phyloP scores from a whole-genome alignment of 345 rosid genomes.

The Odontarrhena argentea region DNA sequence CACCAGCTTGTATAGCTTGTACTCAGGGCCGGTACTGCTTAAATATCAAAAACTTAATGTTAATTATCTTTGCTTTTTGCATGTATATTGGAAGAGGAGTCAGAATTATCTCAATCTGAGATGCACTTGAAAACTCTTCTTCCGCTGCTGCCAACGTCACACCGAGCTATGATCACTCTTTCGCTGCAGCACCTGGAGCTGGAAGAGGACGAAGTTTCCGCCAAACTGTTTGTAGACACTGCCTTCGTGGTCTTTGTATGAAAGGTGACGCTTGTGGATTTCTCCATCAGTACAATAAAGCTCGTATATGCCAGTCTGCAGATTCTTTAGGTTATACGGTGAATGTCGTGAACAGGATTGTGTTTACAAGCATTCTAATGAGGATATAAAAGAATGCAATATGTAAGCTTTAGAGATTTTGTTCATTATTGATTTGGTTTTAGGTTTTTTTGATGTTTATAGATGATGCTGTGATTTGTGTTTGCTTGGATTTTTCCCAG shows the following conservation, averaged over 20 bases:
- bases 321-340: constrained; percentile 82
- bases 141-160: constrained; percentile 37
- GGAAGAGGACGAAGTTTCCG: constrained; percentile 88
- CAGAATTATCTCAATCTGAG: too few species aligned
- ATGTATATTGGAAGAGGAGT: too few species aligned
- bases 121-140: too few species aligned
- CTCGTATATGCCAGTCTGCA: constrained; percentile 97
- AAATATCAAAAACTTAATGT: too few species aligned
- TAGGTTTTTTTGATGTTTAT: too few species aligned
- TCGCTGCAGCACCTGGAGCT: constrained; percentile 32
- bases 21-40: too few species aligned
- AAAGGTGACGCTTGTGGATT: constrained; percentile 99
- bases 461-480: not conserved
- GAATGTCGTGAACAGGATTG: constrained; percentile 99
- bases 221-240: constrained; percentile 98
- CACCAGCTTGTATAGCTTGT: too few species aligned
- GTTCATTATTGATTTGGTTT: too few species aligned
- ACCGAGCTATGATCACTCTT: constrained; percentile 33
- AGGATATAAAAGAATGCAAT: constrained; percentile 98
- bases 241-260: constrained; percentile 98
- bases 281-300: constrained; percentile 95
- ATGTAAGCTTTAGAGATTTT: constrained; percentile 46
- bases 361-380: constrained; percentile 93
- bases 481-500: constrained; percentile 96
- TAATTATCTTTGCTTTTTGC: too few species aligned